Conservation (phyloP, 2,329 filamentous ascomycete genomes). For the Juglanconis oblonga region DNA sequence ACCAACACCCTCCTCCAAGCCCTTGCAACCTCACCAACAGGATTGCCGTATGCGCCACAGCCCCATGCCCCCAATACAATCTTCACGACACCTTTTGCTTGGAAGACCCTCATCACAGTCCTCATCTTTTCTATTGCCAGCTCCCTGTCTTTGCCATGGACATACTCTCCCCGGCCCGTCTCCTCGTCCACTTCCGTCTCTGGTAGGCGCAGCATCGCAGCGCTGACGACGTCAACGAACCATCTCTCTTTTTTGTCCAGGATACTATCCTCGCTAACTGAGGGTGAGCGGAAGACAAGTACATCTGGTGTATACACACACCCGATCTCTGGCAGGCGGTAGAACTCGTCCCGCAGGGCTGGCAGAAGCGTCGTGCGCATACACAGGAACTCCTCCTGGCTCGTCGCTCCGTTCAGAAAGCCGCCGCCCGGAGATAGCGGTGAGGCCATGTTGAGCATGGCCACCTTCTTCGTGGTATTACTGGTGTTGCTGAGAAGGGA, state of each 20-base stretch:
- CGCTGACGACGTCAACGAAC: constrained; percentile 57
- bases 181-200: constrained; percentile 41
- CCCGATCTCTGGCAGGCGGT: constrained; percentile 57
- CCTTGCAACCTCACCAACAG: constrained; percentile 53
- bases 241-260: constrained; percentile 48
- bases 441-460: constrained; percentile 31
- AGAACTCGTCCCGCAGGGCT: constrained; percentile 55
- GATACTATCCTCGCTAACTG: constrained; percentile 22
- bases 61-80: constrained; percentile 64
- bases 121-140: constrained; percentile 53
- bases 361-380: constrained; percentile 58
- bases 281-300: constrained; percentile 49
- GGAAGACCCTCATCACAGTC: constrained; percentile 51
- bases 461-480: not conserved
- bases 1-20: constrained; percentile 48
- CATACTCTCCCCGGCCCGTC: constrained; percentile 34
- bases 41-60: constrained; percentile 62
- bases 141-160: constrained; percentile 47
- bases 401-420: constrained; percentile 55
- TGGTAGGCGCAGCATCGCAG: constrained; percentile 57
- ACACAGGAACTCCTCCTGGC: constrained; percentile 62
- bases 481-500: not conserved
- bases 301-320: constrained; percentile 57
- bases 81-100: constrained; percentile 40
- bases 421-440: constrained; percentile 60